Evolutionary conservation across 2,329 filamentous ascomycete genomes (phyloP).

Genomic region (Stachybotrys chartarum): DNA sequence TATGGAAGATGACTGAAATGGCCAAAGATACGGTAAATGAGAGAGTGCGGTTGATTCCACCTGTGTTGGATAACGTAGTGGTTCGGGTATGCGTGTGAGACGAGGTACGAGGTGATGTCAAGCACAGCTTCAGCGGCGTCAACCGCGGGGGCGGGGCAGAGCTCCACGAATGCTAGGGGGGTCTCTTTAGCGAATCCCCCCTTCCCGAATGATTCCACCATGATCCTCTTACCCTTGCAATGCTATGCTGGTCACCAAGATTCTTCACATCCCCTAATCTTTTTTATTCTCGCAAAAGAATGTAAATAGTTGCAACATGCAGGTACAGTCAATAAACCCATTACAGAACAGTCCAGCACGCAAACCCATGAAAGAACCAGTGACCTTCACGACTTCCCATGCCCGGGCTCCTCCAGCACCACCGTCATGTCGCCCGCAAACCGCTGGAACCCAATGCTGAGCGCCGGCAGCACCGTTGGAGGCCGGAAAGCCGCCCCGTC

Average conservation of each 20-base stretch:
- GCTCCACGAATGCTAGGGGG: neutral
- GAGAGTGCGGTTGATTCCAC: too few relatives aligned
- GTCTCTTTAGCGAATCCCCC: neutral
- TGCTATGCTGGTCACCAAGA: neutral
- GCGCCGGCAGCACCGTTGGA: conserved; percentile 14
- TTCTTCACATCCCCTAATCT: neutral
- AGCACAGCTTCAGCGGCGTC: too few relatives aligned
- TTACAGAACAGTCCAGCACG: neutral
- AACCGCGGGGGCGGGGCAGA: too few relatives aligned
- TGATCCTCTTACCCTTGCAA: neutral
- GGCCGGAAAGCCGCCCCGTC: conserved; percentile 10
- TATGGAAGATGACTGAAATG: conserved; percentile 1
- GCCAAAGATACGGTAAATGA: too few relatives aligned
- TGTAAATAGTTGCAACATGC: too few relatives aligned
- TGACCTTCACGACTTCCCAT: neutral
- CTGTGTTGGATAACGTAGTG: too few relatives aligned
- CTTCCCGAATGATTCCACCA: neutral
- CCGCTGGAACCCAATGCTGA: conserved; percentile 23
- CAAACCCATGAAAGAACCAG: neutral
- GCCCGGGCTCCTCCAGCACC: neutral
- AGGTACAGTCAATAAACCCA: neutral
- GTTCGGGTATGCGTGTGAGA: too few relatives aligned
- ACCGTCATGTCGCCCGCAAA: conserved; percentile 19
- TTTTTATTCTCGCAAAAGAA: too few relatives aligned
- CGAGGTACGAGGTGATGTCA: too few relatives aligned